phyloP scores from a whole-genome alignment of 2,329 filamentous ascomycete species.

The Ophiocordyceps sinensis region DNA sequence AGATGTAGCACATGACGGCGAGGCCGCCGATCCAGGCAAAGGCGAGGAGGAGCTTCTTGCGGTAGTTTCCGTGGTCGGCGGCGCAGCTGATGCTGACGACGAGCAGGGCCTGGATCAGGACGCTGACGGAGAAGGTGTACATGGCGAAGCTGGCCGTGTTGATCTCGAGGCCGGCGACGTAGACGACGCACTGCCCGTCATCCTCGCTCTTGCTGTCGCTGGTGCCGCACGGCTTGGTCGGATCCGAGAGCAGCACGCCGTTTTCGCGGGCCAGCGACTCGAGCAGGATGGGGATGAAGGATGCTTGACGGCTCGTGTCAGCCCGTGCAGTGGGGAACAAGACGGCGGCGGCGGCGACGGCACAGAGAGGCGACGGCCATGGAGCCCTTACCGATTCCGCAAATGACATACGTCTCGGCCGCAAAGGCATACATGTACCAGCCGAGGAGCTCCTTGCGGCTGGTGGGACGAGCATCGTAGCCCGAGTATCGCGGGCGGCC shows the following conservation, averaged over 20 bases:
- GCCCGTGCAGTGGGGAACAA: neutral
- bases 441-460: conserved; percentile 70
- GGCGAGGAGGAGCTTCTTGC: conserved; percentile 73
- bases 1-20: conserved; percentile 79
- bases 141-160: conserved; percentile 96
- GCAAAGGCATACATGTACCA: conserved; percentile 98
- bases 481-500: conserved; percentile 49
- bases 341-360: too few species aligned
- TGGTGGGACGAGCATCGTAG: conserved; percentile 82
- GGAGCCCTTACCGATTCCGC: conserved; percentile 46
- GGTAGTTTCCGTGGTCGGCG: conserved; percentile 83
- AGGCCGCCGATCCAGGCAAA: conserved; percentile 75
- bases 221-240: conserved; percentile 56
- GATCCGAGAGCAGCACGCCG: conserved; percentile 72
- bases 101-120: conserved; percentile 73
- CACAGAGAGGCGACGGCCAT: too few species aligned
- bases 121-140: conserved; percentile 94
- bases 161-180: conserved; percentile 69
- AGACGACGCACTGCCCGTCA: conserved; percentile 64
- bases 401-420: conserved; percentile 91
- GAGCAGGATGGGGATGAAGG: conserved; percentile 89
- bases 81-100: conserved; percentile 95
- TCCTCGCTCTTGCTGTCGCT: conserved; percentile 40
- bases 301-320: conserved; percentile 38
- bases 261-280: conserved; percentile 89